Conservation (phyloP, 148 eudicot species). For the Agrostemma githago region DNA sequence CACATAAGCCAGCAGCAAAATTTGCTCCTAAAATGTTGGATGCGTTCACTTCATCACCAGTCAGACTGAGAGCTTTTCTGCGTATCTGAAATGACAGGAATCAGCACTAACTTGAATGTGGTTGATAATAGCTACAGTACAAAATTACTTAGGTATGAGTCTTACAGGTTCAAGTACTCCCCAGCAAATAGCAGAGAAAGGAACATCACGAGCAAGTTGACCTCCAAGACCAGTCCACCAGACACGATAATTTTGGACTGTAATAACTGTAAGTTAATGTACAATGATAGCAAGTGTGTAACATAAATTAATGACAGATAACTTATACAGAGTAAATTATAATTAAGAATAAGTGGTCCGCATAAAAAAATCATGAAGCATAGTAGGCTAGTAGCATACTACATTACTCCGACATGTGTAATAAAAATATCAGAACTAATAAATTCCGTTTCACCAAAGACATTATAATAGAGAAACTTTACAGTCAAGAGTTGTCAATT, state of each 20-base stretch:
- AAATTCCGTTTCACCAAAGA: background rate
- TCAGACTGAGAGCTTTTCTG: constrained; percentile 42
- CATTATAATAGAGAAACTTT: background rate
- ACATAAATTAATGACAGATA: background rate
- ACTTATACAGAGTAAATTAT: background rate
- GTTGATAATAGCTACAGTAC: background rate
- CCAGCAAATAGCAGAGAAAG: constrained; percentile 94
- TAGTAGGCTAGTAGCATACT: background rate
- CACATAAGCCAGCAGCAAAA: constrained; percentile 80
- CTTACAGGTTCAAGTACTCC: constrained; percentile 86
- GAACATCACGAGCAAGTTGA: constrained; percentile 93
- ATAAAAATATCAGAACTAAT: background rate
- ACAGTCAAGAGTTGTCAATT: background rate
- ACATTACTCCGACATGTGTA: too few species aligned
- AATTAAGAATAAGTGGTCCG: background rate
- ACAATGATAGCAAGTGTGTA: background rate
- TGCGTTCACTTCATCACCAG: constrained; percentile 46
- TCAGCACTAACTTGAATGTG: background rate
- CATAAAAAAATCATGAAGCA: constrained; percentile 1
- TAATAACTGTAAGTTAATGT: background rate
- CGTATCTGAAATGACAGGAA: constrained; percentile 41
- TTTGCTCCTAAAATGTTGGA: constrained; percentile 64
- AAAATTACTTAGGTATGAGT: background rate
- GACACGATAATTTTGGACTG: constrained; percentile 60
- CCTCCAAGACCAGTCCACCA: constrained; percentile 96